Conservation (phyloP, 1,139 yeast species). For the Candida tunisiensis region DNA sequence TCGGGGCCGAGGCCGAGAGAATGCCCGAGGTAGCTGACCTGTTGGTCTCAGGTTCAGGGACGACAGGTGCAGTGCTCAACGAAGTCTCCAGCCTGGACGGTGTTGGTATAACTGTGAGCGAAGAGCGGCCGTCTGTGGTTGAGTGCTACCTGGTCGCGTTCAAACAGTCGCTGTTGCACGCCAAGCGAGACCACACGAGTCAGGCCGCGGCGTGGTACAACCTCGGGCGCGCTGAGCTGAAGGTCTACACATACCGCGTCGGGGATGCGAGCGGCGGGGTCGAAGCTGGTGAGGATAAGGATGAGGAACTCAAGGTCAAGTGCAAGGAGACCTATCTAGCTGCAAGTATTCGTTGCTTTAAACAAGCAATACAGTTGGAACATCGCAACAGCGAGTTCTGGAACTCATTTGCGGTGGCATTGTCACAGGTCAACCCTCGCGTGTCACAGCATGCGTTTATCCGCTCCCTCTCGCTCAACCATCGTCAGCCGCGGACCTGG, state of each 20-base stretch:
- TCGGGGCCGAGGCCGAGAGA: too few relatives aligned
- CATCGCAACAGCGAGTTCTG: conserved; percentile 56
- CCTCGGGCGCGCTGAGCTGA: conserved; percentile 48
- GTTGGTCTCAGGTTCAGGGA: too few relatives aligned
- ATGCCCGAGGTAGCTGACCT: too few relatives aligned
- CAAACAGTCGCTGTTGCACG: conserved; percentile 15
- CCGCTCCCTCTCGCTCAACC: conserved; percentile 55
- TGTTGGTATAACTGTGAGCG: too few relatives aligned
- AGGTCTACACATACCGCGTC: conserved; percentile 27
- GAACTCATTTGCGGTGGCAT: conserved; percentile 67
- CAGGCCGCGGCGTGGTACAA: conserved; percentile 48
- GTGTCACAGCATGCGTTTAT: conserved; percentile 89
- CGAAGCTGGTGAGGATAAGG: not conserved
- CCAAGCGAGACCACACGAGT: conserved; percentile 14
- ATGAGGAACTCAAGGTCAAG: too few relatives aligned
- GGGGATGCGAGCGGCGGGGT: conserved; percentile 5
- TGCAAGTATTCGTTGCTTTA: conserved; percentile 37
- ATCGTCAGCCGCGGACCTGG: conserved; percentile 61
- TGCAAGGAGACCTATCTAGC: conserved; percentile 23
- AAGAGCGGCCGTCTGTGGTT: too few relatives aligned
- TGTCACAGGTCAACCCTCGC: conserved; percentile 41
- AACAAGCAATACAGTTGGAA: conserved; percentile 56
- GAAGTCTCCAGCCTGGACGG: too few relatives aligned
- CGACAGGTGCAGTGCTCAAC: too few relatives aligned
- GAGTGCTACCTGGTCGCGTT: conserved; percentile 6